A percentile compares a stretch with the other conserved stretches of the same genome.
These are phyloP conservation scores for Ephemerocybe angulata DNA, from an alignment of 768 basidiomycete species.

Conservation along the genomic window DNA sequence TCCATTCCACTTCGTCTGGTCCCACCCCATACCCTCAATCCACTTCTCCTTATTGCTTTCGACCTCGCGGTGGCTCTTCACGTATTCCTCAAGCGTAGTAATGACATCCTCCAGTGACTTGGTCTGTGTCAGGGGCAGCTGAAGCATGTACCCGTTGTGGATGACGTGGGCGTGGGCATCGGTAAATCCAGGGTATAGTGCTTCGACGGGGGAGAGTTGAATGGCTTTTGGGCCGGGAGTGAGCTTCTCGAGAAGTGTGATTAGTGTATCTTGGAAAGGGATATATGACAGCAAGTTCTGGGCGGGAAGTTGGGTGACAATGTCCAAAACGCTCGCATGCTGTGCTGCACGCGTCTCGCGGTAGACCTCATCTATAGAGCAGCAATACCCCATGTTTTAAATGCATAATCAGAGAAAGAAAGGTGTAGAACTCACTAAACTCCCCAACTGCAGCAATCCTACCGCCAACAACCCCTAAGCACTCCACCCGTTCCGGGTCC, in stretches of 20 bases:
- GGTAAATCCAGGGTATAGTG: constrained; percentile 19
- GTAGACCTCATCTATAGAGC: background rate
- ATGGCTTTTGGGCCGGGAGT: background rate
- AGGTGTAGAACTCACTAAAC: background rate
- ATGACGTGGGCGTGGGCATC: constrained; percentile 82
- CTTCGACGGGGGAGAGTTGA: background rate
- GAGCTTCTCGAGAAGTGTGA: background rate
- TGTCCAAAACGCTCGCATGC: background rate
- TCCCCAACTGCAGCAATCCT: background rate
- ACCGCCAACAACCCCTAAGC: background rate
- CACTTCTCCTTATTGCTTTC: constrained; percentile 52
- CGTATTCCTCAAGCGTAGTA: constrained; percentile 53
- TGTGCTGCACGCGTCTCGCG: background rate
- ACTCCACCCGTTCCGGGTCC: background rate
- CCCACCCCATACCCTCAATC: constrained; percentile 91
- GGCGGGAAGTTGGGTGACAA: background rate
- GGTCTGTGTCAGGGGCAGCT: constrained; percentile 60
- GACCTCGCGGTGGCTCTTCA: constrained; percentile 55
- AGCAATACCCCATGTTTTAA: too few relatives aligned
- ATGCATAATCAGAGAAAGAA: background rate
- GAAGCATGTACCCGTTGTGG: constrained; percentile 66
- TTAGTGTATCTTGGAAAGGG: too few relatives aligned
- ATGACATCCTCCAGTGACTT: constrained; percentile 62
- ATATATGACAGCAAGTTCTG: background rate
- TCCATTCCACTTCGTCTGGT: constrained; percentile 73